Evolutionary conservation across 257 asterid genomes (phyloP).

Genomic region (Solanum chiquidenum): DNA sequence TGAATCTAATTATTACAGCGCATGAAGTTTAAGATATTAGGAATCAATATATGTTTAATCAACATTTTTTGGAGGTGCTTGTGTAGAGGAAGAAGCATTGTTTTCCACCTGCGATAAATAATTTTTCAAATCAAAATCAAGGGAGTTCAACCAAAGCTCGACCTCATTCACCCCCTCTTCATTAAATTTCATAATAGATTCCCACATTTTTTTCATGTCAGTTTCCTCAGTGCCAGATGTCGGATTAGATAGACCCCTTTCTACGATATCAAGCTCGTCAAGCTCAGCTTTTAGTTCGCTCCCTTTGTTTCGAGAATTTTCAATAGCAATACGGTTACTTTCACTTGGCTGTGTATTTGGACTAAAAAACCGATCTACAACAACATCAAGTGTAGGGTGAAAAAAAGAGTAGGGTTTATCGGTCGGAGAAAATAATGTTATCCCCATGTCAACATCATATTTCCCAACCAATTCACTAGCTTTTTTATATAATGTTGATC

Average conservation of each 20-base stretch:
- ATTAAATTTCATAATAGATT: neutral
- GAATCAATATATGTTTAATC: neutral
- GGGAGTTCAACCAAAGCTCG: neutral
- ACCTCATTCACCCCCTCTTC: neutral
- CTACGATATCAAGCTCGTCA: neutral
- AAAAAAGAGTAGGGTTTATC: slow-evolving; percentile 36
- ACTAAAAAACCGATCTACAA: neutral
- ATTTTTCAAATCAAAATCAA: neutral
- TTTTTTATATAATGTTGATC: slow-evolving; percentile 13
- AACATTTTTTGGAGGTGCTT: neutral
- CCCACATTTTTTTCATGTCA: neutral
- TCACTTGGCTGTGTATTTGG: neutral
- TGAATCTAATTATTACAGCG: neutral
- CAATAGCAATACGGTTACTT: neutral
- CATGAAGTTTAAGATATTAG: neutral
- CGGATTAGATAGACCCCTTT: neutral
- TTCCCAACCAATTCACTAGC: slow-evolving; percentile 22
- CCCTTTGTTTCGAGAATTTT: neutral
- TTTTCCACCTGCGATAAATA: neutral
- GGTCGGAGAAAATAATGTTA: slow-evolving; percentile 20
- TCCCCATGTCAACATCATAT: slow-evolving; percentile 19
- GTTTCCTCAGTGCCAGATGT: neutral
- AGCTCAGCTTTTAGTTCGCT: neutral
- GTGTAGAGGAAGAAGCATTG: neutral
- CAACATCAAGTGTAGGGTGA: slow-evolving; percentile 18